Conservation (phyloP, 2,329 filamentous ascomycete genomes). For the Colletotrichum sp. region DNA sequence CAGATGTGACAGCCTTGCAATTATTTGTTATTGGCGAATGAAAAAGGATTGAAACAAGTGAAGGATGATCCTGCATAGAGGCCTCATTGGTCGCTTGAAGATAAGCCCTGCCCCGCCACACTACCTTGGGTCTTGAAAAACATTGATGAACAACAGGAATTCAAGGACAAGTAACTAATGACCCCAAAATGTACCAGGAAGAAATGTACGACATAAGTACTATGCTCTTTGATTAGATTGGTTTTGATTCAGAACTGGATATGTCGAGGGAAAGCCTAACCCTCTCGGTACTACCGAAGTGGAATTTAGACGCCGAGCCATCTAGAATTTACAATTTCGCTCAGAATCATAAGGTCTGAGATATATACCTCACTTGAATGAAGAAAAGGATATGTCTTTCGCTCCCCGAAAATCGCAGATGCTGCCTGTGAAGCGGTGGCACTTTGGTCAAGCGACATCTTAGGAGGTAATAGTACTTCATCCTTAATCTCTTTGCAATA, state of each 20-base stretch:
- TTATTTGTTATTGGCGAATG: not conserved
- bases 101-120: not conserved
- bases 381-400: fast-evolving
- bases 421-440: fast-evolving
- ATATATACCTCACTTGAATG: too few species aligned
- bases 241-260: fast-evolving
- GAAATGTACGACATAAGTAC: not conserved
- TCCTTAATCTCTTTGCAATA: fast-evolving
- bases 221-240: fast-evolving
- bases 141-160: fast-evolving
- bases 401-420: not conserved
- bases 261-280: not conserved
- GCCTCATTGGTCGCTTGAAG: not conserved
- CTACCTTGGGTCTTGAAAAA: too few species aligned
- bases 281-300: fast-evolving
- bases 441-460: fast-evolving
- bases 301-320: not conserved
- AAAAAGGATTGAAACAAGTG: fast-evolving
- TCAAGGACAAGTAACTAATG: fast-evolving
- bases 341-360: too few species aligned
- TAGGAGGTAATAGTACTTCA: fast-evolving
- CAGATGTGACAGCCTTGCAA: not conserved
- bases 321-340: fast-evolving
- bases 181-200: not conserved
- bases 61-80: not conserved